These are phyloP conservation scores for Xylaria sp. DNA, from an alignment of 2,329 filamentous ascomycete genomes.

Conservation along the genomic window DNA sequence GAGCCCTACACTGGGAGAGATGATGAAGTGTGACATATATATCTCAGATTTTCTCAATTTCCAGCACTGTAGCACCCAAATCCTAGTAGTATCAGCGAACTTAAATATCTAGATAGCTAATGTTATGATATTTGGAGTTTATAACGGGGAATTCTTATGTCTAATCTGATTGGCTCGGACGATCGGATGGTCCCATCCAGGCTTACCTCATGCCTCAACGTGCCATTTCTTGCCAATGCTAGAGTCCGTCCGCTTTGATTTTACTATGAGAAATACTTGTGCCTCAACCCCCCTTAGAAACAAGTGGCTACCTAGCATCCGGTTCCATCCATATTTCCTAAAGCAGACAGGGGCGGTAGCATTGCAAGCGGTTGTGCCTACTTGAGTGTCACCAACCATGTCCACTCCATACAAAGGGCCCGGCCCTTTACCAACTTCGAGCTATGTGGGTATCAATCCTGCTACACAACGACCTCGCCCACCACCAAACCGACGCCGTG, in stretches of 20 bases:
- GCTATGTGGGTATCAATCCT: background rate
- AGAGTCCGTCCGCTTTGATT: background rate
- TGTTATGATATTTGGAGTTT: too few relatives aligned
- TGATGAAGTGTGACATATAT: too few relatives aligned
- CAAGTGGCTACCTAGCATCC: background rate
- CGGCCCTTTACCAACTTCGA: background rate
- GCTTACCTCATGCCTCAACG: background rate
- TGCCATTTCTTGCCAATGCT: background rate
- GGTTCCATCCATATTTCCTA: background rate
- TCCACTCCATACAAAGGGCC: constrained; percentile 9
- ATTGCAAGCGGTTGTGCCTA: background rate
- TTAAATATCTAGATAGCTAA: too few relatives aligned
- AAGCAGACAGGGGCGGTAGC: constrained; percentile 9
- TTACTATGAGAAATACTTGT: background rate
- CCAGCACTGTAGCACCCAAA: too few relatives aligned
- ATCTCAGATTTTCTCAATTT: too few relatives aligned
- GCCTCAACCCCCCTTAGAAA: background rate
- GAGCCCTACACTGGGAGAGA: too few relatives aligned
- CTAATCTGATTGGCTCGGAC: constrained; percentile 25
- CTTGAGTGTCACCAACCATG: constrained; percentile 1
- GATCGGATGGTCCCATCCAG: constrained; percentile 24
- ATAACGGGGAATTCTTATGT: background rate
- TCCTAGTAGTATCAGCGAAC: too few relatives aligned
- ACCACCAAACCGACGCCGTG: constrained; percentile 32
- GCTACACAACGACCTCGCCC: constrained; percentile 25